Conservation (phyloP, 2,329 filamentous ascomycete genomes). For the Cladosporium cucumerinum region DNA sequence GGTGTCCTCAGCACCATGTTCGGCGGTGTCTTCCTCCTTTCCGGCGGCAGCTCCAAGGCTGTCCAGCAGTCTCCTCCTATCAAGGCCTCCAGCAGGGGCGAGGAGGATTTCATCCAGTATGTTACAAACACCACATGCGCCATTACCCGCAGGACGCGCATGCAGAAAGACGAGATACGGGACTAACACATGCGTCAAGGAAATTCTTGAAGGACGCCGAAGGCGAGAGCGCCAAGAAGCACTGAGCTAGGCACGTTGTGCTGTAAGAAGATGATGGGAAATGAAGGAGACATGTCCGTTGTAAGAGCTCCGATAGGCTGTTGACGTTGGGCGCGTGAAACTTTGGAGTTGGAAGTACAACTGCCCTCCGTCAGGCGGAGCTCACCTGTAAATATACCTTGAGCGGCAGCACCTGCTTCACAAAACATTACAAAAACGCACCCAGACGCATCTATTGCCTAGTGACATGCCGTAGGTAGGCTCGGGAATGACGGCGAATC, state of each 20-base stretch:
- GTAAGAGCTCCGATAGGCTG: slow-evolving; percentile 5
- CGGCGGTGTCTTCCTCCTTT: slow-evolving; percentile 43
- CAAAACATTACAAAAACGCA: background rate
- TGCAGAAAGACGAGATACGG: background rate
- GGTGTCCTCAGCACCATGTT: slow-evolving; percentile 52
- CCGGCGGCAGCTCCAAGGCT: slow-evolving; percentile 47
- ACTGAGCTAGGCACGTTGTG: slow-evolving; percentile 10
- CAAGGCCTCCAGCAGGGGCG: slow-evolving; percentile 63
- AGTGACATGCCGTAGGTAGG: background rate
- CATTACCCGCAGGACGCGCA: background rate
- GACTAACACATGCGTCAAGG: slow-evolving; percentile 31
- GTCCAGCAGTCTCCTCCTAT: slow-evolving; percentile 54
- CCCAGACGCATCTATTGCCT: background rate
- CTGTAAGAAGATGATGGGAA: background rate
- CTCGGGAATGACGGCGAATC: background rate
- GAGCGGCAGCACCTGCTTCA: slow-evolving; percentile 16
- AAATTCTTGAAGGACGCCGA: slow-evolving; percentile 52
- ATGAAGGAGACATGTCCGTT: slow-evolving; percentile 8
- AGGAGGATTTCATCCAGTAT: slow-evolving; percentile 67
- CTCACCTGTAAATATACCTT: slow-evolving; percentile 17
- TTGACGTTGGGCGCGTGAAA: background rate
- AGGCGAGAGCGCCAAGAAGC: slow-evolving; percentile 38
- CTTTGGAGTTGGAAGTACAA: background rate
- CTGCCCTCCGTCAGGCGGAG: slow-evolving; percentile 1
- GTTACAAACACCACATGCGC: slow-evolving; percentile 29